Evolutionary conservation across 176 grass and related monocot genomes (phyloP), one percentile per base, ranked within the genome.

Genomic region (Alloteropsis semialata): DNA sequence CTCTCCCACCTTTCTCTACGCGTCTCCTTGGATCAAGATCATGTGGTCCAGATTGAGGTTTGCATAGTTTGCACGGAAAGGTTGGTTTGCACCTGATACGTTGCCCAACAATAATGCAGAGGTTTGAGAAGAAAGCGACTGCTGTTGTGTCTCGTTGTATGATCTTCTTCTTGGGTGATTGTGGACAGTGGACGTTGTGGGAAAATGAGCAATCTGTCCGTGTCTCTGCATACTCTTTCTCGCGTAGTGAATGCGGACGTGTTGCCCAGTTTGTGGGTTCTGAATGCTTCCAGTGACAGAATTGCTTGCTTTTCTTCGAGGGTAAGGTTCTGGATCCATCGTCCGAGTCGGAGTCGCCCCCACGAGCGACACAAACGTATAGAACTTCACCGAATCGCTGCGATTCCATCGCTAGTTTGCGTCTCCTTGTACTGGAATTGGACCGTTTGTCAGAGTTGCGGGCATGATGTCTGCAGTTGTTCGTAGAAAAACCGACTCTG

Each of bases 101-200:
- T n/a, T n/a, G n/a, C n/a, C n/a, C 37, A 30, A 1, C 37, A 49
- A 67, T 75, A 67, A 79, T 84, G 34, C 10, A 39, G 17, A 54
- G 37, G 34, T 63, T 41, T 22, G 32, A 54, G 25, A 30, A 49
- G 78, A 78, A 42, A 46, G 73, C 38, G 88, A 90, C 24, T 24
- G 49, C 1, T n/a, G 0, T 0, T 30, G 0, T 86, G 57, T 56
- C 57, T 18, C 10, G 41, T 45, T 74, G 72, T 14, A 8, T 29
- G 48, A 72, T 85, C 30, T 78, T 77, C 72, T 57, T 85, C 82
- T 61, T 19, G 69, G 21, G 63, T 45, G 71, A 34, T 41, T 12
- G 61, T 72, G 24, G 83, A 85, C 21, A 36, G 61, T 72, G 24
- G 83, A 85, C 21, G 44, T 13, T 21, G 34, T 51, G 48, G 33